These are phyloP conservation scores for Batkoa obscura DNA, from an alignment of 371 early-diverging fungal species.

Conservation along the genomic window DNA sequence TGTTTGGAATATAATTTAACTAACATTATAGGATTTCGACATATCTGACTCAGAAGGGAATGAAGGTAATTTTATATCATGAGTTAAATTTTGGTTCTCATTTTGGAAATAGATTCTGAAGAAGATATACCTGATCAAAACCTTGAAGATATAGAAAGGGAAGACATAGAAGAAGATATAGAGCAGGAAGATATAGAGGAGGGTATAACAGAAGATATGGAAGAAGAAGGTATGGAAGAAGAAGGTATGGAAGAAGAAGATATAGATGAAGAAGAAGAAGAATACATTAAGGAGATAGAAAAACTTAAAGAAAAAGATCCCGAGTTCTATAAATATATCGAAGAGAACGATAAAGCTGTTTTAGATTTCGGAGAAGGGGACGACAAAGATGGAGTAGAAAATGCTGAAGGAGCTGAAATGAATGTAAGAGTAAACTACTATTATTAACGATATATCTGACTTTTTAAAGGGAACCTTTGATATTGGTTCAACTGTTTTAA, in stretches of 20 bases:
- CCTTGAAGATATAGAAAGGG: conserved; percentile 10
- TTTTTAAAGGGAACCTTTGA: conserved; percentile 10
- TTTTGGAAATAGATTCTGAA: background rate
- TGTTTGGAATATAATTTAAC: too few species aligned
- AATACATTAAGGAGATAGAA: conserved; percentile 45
- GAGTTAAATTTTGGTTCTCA: background rate
- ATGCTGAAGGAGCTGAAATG: conserved; percentile 17
- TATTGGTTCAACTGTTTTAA: conserved; percentile 21
- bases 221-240: conserved; percentile 12
- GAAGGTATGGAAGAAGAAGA: too few species aligned
- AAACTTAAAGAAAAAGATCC: conserved; percentile 67
- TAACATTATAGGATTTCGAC: too few species aligned
- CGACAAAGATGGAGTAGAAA: conserved; percentile 33
- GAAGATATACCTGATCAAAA: background rate
- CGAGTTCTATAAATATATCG: conserved; percentile 68
- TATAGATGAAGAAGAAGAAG: conserved; percentile 18
- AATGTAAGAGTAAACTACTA: conserved; percentile 8
- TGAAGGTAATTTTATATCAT: background rate
- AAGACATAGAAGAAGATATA: conserved; percentile 9
- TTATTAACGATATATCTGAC: background rate
- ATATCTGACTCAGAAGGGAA: too few species aligned
- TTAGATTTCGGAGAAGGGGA: conserved; percentile 53
- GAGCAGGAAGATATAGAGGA: conserved; percentile 22
- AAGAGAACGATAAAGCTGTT: conserved; percentile 62
- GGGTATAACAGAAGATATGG: conserved; percentile 9